Evolutionary conservation across 306 rosid species (phyloP), one percentile per base, ranked within the genome.

Genomic region (Fragaria iinumae): DNA sequence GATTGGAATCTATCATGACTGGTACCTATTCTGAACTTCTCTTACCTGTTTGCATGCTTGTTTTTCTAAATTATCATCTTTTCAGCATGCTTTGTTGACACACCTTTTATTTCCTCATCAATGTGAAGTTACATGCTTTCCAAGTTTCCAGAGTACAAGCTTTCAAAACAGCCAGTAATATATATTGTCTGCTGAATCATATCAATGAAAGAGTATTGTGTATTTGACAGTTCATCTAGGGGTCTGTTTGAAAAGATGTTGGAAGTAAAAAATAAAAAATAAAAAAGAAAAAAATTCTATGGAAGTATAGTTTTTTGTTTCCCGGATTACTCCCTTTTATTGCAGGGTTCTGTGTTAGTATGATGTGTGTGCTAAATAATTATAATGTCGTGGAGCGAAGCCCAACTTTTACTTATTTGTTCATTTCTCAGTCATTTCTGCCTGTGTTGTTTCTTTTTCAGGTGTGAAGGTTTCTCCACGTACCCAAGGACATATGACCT

Each of bases 401-500:
- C 57, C 20, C n/a, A 0, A 11, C 57, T 18, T 27, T 2, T 63
- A 60, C 0, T 0, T 23, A 38, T 80, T 34, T 69, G 18, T 43
- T 71, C 47, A 25, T 56, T 32, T 52, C 11, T 20, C 59, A 32
- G 27, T 17, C 36, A 55, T 69, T 67, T 55, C 79, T 79, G 21
- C 27, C 14, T n/a, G 59, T 64, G 63, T 7, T 79, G 47, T 76
- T 80, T 10, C 67, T 79, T 75, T 77, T 83, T 77, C 81, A 95
- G 97, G 97, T 92, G 97, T 4, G 97, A 95, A 83, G 96, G 82
- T 72, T 95, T 95, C 90, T 92, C 97, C 34, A 95, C 96, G 16
- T 95, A 92, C 80, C 98, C 98, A 34, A 89, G 97, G 90, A 95
- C 98, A 32, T 95, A 95, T 34, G 98, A 95, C 78, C 97, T 95